These are phyloP conservation scores for Aspergillus fructus DNA, from an alignment of 2,329 filamentous ascomycete species.

Conservation along the genomic window DNA sequence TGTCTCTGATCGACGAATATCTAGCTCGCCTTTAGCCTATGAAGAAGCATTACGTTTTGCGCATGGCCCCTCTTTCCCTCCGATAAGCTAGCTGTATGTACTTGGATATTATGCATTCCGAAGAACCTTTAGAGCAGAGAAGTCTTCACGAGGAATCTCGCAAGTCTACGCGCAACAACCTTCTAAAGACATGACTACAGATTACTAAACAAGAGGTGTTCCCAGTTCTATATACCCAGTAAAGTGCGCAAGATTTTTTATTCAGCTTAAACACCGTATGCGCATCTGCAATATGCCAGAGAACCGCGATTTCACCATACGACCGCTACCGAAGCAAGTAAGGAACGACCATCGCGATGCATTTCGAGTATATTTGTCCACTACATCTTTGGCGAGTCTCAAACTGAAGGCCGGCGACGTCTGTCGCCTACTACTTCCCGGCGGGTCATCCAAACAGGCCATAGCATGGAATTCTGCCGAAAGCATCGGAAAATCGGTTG, in stretches of 20 bases:
- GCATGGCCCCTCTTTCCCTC: too few species aligned
- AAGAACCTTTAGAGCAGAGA: too few species aligned
- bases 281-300: slow-evolving; percentile 34
- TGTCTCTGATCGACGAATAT: too few species aligned
- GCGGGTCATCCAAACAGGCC: slow-evolving; percentile 52
- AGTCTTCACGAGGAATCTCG: too few species aligned
- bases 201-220: background rate
- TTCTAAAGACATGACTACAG: slow-evolving; percentile 3
- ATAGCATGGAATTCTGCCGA: slow-evolving; percentile 63
- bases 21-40: too few species aligned
- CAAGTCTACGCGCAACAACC: background rate
- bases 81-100: too few species aligned
- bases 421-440: slow-evolving; percentile 43
- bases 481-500: slow-evolving; percentile 65
- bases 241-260: background rate
- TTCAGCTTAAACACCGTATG: background rate
- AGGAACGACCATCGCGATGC: slow-evolving; percentile 54
- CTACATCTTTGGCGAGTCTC: slow-evolving; percentile 55
- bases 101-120: too few species aligned
- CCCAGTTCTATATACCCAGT: background rate
- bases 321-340: slow-evolving; percentile 52
- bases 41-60: too few species aligned
- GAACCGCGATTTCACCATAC: slow-evolving; percentile 50
- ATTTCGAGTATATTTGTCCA: slow-evolving; percentile 59
- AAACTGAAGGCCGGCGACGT: slow-evolving; percentile 59